Evolutionary conservation across 2,329 filamentous ascomycete genomes (phyloP).

Genomic region (Microdochium trichocladiopsis): DNA sequence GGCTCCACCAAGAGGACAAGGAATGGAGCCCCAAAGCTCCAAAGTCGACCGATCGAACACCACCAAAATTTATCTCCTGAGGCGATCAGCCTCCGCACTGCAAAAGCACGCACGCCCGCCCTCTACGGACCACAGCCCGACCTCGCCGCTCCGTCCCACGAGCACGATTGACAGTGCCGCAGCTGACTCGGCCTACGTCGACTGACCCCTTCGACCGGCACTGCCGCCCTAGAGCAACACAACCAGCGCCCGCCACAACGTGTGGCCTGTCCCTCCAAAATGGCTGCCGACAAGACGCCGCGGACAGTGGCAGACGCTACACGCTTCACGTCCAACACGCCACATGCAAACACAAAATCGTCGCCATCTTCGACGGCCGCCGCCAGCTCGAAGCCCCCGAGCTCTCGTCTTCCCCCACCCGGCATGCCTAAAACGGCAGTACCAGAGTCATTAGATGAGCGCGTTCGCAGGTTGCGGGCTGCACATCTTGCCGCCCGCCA

Average conservation of each 20-base stretch:
- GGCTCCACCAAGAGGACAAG: background rate
- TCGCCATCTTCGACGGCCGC: background rate
- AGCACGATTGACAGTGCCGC: no score
- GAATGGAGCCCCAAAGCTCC: background rate
- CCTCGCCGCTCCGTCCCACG: no score
- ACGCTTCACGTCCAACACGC: slow-evolving; percentile 65
- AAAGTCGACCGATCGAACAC: background rate
- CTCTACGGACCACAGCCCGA: no score
- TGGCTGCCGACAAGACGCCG: slow-evolving; percentile 22
- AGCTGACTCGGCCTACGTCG: no score
- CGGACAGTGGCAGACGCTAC: slow-evolving; percentile 75
- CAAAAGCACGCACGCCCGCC: no score
- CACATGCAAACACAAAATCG: slow-evolving; percentile 60
- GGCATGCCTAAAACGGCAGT: slow-evolving; percentile 19
- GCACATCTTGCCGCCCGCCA: slow-evolving; percentile 61
- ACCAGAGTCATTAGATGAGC: slow-evolving; percentile 60
- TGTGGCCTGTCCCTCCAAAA: background rate
- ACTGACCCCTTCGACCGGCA: no score
- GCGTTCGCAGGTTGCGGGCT: slow-evolving; percentile 60
- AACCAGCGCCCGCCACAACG: background rate
- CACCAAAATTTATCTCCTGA: background rate
- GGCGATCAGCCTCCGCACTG: background rate
- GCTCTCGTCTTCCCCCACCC: slow-evolving; percentile 6
- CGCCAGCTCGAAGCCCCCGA: background rate
- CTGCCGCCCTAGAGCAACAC: no score